phyloP scores from a whole-genome alignment of 768 basidiomycete species.

The Cystoderma amianthinum region DNA sequence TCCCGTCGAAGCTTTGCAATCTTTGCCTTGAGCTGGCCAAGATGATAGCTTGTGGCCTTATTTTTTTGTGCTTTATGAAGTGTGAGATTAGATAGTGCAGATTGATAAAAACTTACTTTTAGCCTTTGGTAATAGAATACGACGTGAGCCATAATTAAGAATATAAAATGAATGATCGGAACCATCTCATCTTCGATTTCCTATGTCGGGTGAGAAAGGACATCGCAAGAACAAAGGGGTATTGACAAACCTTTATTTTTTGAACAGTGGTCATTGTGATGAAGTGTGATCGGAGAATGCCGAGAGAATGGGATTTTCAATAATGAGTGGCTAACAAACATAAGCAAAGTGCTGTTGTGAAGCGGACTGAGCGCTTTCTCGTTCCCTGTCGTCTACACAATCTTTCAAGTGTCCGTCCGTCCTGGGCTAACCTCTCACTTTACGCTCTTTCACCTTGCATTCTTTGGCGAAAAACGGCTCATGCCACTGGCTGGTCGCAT shows the following conservation, averaged over 20 bases:
- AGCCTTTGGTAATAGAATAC: slow-evolving; percentile 38
- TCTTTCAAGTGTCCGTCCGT: slow-evolving; percentile 3
- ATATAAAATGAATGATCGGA: slow-evolving; percentile 21
- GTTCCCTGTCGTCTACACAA: slow-evolving; percentile 7
- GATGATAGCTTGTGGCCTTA: slow-evolving; percentile 93
- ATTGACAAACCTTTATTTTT: slow-evolving; percentile 66
- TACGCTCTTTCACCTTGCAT: slow-evolving; percentile 17
- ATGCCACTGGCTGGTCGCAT: slow-evolving; percentile 52
- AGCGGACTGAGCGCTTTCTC: slow-evolving; percentile 1
- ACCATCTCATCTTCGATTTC: slow-evolving; percentile 99
- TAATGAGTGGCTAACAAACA: not conserved
- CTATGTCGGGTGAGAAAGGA: slow-evolving; percentile 28
- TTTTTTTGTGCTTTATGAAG: slow-evolving; percentile 78
- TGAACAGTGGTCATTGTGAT: slow-evolving; percentile 82
- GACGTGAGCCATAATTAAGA: slow-evolving; percentile 10
- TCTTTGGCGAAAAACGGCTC: slow-evolving; percentile 13
- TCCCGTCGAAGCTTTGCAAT: slow-evolving; percentile 95
- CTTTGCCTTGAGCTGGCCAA: slow-evolving; percentile 97
- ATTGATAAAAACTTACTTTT: slow-evolving; percentile 53
- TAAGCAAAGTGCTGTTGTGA: too few species aligned
- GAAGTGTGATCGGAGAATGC: slow-evolving; percentile 26
- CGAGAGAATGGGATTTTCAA: slow-evolving; percentile 13
- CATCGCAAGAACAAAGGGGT: slow-evolving; percentile 10
- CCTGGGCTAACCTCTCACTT: slow-evolving; percentile 18
- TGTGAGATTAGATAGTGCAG: slow-evolving; percentile 10